A percentile compares a stretch with the other conserved stretches of the same genome.
These are phyloP conservation scores for Fusarium liriodendri DNA, from an alignment of 2,329 filamentous ascomycete species.

Conservation along the genomic window DNA sequence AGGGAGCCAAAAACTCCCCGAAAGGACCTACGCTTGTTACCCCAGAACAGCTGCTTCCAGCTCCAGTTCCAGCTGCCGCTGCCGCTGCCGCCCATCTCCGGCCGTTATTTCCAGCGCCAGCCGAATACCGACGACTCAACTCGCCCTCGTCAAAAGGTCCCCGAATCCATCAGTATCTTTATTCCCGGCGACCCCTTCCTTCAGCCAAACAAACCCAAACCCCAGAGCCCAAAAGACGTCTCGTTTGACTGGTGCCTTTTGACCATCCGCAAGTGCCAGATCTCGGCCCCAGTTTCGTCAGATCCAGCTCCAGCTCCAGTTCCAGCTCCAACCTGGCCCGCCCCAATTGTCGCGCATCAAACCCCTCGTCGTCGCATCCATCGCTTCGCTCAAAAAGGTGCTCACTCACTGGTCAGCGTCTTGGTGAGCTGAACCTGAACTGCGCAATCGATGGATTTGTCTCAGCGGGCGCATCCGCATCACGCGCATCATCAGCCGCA, in stretches of 20 bases:
- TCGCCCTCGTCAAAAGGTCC: conserved; percentile 9
- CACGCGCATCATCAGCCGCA: conserved; percentile 34
- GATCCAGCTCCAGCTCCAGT: conserved; percentile 1
- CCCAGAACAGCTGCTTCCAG: background rate
- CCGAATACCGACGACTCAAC: conserved; percentile 34
- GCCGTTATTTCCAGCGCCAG: conserved; percentile 48
- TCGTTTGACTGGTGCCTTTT: conserved; percentile 6
- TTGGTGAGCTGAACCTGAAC: conserved; percentile 20
- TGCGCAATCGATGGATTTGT: conserved; percentile 42
- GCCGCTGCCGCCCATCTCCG: conserved; percentile 31
- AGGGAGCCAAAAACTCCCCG: background rate
- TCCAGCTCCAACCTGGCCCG: background rate
- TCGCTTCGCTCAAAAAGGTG: conserved; percentile 7
- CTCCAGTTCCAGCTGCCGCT: conserved; percentile 17
- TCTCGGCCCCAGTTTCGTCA: conserved; percentile 28
- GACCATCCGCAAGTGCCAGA: conserved; percentile 19
- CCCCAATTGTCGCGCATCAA: conserved; percentile 19
- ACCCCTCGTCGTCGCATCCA: conserved; percentile 8
- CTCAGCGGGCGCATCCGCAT: conserved; percentile 43
- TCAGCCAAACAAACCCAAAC: conserved; percentile 17
- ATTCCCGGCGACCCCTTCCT: conserved; percentile 22
- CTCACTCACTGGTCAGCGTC: conserved; percentile 14
- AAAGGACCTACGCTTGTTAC: background rate
- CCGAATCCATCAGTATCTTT: conserved; percentile 6
- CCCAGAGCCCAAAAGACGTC: conserved; percentile 9